Conservation (phyloP, 1,284 basidiomycete genomes). For the Erythrobasidium hasegawianum region DNA sequence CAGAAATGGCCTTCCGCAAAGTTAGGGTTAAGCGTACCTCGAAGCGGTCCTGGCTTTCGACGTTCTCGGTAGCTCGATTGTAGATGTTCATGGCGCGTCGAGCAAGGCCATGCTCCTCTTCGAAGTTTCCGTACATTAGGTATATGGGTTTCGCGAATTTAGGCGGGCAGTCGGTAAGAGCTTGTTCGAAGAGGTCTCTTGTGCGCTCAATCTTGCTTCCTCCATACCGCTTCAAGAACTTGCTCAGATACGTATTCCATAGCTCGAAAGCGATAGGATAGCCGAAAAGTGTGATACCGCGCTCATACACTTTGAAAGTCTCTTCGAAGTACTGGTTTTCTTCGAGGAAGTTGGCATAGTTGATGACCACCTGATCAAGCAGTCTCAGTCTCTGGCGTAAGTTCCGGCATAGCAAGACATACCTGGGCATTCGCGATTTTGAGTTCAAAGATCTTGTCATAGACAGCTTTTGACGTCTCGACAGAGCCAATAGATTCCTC, state of each 20-base stretch:
- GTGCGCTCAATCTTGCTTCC: constrained; percentile 91
- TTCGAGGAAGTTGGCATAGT: constrained; percentile 94
- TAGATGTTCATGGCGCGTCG: constrained; percentile 96
- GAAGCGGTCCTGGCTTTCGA: constrained; percentile 86
- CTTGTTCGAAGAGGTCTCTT: constrained; percentile 95
- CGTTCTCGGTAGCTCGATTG: constrained; percentile 82
- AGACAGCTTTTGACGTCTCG: constrained; percentile 85
- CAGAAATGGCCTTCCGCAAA: not conserved
- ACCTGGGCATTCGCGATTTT: constrained; percentile 95
- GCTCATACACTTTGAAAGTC: constrained; percentile 97
- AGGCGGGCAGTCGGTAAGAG: constrained; percentile 88
- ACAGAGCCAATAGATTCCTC: constrained; percentile 95
- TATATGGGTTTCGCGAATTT: constrained; percentile 93
- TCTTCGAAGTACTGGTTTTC: constrained; percentile 98
- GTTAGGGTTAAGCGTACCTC: constrained; percentile 60
- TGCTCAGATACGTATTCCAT: constrained; percentile 98
- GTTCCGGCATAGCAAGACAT: too few species aligned
- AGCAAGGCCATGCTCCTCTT: constrained; percentile 91
- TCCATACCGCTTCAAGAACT: constrained; percentile 94
- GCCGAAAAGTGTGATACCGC: constrained; percentile 94
- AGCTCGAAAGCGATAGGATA: constrained; percentile 98
- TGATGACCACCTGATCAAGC: constrained; percentile 68
- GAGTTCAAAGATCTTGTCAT: constrained; percentile 94
- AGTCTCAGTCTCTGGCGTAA: constrained; percentile 9
- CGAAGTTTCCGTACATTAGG: constrained; percentile 89